phyloP scores from a whole-genome alignment of 306 rosid species.

The Cicer arietinum region DNA sequence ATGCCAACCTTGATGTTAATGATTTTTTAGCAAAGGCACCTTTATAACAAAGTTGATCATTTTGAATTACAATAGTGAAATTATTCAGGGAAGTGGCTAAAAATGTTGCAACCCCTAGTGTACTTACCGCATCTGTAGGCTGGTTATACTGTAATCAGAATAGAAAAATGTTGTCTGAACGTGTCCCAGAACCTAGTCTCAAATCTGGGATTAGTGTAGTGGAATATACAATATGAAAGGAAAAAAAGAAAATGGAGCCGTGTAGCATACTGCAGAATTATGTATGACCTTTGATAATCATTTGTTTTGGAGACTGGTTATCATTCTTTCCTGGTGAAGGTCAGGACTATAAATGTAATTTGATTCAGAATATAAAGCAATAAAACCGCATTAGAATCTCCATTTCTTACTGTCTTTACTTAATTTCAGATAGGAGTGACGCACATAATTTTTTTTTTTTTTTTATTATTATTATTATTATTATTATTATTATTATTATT shows the following conservation, averaged over 20 bases:
- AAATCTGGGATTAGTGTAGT: constrained; percentile 18
- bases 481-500: not conserved
- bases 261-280: not conserved
- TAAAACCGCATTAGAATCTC: constrained; percentile 32
- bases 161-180: constrained; percentile 35
- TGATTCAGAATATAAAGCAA: constrained; percentile 27
- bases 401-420: not conserved
- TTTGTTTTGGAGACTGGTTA: constrained; percentile 24
- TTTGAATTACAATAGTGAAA: not conserved
- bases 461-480: not conserved
- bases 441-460: too few relatives aligned
- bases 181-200: constrained; percentile 43
- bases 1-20: constrained; percentile 85
- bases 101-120: constrained; percentile 47
- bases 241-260: not conserved
- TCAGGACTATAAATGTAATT: constrained; percentile 44
- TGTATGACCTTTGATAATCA: constrained; percentile 22
- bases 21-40: constrained; percentile 82
- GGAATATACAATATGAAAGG: constrained; percentile 14
- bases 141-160: constrained; percentile 21
- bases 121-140: constrained; percentile 19
- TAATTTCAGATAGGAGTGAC: not conserved
- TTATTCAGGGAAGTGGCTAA: constrained; percentile 38
- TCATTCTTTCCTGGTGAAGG: constrained; percentile 50
- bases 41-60: constrained; percentile 50